Percentiles rank a stretch among this genome's conserved stretches.
phyloP scores from a whole-genome alignment of 371 early-diverging fungal genomes.

The Actinomortierella ambigua region DNA sequence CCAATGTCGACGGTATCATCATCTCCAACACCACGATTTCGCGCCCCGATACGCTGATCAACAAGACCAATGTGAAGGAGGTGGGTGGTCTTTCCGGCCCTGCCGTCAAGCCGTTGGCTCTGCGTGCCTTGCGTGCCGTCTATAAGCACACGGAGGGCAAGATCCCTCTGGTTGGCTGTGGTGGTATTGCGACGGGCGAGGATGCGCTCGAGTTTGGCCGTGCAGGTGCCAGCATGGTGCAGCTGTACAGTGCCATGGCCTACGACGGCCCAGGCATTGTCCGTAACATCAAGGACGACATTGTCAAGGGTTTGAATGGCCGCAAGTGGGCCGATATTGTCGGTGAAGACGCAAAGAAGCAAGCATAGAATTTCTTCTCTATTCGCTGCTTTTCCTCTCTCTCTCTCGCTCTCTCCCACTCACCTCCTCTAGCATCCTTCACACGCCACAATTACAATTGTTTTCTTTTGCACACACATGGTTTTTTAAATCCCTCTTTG shows the following conservation, averaged over 20 bases:
- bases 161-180: slow-evolving; percentile 83
- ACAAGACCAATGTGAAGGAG: slow-evolving; percentile 49
- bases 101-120: slow-evolving; percentile 68
- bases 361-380: slow-evolving; percentile 4
- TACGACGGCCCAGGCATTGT: slow-evolving; percentile 77
- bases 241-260: slow-evolving; percentile 76
- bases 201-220: slow-evolving; percentile 75
- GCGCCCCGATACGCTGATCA: slow-evolving; percentile 63
- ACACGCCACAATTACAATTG: too few species aligned
- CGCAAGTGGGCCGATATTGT: slow-evolving; percentile 62
- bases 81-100: slow-evolving; percentile 83
- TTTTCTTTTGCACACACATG: too few species aligned
- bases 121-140: slow-evolving; percentile 65
- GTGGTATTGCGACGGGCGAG: slow-evolving; percentile 75
- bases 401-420: too few species aligned
- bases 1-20: slow-evolving; percentile 81
- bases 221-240: slow-evolving; percentile 80
- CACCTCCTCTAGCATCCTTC: too few species aligned
- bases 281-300: slow-evolving; percentile 69
- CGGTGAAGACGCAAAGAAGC: slow-evolving; percentile 47
- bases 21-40: slow-evolving; percentile 82
- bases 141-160: slow-evolving; percentile 70
- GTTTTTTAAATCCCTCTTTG: too few species aligned
- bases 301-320: slow-evolving; percentile 52
- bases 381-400: too few species aligned